These are phyloP conservation scores for Tylopilus balloui DNA, from an alignment of 768 basidiomycete species.

Conservation along the genomic window DNA sequence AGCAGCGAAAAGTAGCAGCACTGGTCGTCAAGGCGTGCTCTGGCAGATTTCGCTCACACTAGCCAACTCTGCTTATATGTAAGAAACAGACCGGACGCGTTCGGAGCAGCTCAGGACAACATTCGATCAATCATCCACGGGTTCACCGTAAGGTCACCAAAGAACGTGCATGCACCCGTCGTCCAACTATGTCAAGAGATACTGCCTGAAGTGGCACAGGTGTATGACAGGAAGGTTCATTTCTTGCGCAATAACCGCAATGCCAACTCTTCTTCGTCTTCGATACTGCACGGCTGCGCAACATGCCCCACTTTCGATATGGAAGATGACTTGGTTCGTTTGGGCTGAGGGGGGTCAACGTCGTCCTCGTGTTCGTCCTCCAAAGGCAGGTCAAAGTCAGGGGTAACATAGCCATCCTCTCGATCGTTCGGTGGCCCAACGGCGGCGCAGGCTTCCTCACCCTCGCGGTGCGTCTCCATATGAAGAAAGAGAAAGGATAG, in stretches of 20 bases:
- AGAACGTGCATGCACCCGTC: neutral
- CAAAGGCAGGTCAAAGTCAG: slow-evolving; percentile 55
- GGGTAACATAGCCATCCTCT: slow-evolving; percentile 71
- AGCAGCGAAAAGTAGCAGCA: no score
- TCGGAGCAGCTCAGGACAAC: no score
- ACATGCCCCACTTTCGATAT: slow-evolving; percentile 28
- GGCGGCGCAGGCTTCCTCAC: slow-evolving; percentile 19
- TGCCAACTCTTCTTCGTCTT: slow-evolving; percentile 63
- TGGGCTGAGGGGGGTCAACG: slow-evolving; percentile 25
- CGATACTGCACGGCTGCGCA: slow-evolving; percentile 31
- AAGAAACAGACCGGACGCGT: neutral
- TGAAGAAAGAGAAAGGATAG: neutral
- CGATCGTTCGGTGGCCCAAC: slow-evolving; percentile 42
- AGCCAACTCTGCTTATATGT: slow-evolving; percentile 4
- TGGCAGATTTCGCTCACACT: slow-evolving; percentile 13
- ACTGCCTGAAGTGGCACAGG: no score
- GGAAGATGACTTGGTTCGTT: slow-evolving; percentile 29
- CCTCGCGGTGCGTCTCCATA: slow-evolving; percentile 24
- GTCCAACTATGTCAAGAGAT: no score
- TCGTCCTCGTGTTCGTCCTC: slow-evolving; percentile 33
- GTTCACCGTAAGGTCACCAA: no score
- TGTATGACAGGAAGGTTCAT: slow-evolving; percentile 14
- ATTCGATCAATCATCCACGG: no score
- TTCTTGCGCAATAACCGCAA: slow-evolving; percentile 47
- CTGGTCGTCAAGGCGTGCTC: neutral